Conservation (phyloP, 2,329 filamentous ascomycete genomes). For the Cytospora chrysosperma region DNA sequence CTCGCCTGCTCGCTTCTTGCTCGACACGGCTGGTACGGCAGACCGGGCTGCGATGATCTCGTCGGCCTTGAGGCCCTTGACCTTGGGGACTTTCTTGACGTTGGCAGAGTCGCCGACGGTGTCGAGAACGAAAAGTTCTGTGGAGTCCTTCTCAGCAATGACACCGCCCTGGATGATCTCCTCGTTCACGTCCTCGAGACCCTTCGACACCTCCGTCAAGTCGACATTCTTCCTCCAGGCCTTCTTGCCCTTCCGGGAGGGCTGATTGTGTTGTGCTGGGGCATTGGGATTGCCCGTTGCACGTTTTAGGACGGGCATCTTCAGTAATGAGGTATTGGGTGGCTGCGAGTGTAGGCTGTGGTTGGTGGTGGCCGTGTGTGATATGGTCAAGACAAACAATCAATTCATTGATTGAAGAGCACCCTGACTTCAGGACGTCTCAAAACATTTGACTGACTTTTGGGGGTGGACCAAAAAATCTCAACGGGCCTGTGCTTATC, state of each 20-base stretch:
- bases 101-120: constrained; percentile 67
- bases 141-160: constrained; percentile 76
- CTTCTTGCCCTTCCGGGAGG: constrained; percentile 96
- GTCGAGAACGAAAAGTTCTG: constrained; percentile 84
- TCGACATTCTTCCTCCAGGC: constrained; percentile 99
- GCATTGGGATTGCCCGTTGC: constrained; percentile 51
- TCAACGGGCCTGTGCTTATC: constrained; percentile 17
- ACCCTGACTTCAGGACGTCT: neutral
- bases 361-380: neutral
- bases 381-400: neutral
- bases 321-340: constrained; percentile 9
- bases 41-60: constrained; percentile 88
- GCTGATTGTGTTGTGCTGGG: constrained; percentile 80
- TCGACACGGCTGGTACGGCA: constrained; percentile 73
- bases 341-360: constrained; percentile 9
- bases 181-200: constrained; percentile 79
- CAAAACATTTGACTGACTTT: neutral
- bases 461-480: constrained; percentile 19
- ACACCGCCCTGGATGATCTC: constrained; percentile 91
- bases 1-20: constrained; percentile 71
- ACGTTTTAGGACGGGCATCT: constrained; percentile 55
- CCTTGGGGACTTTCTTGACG: constrained; percentile 60
- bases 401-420: neutral
- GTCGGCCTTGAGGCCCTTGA: constrained; percentile 83
- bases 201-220: constrained; percentile 78